Evolutionary conservation across 495 filamentous ascomycete genomes (phyloP).

Genomic region (Penicillium roqueforti): DNA sequence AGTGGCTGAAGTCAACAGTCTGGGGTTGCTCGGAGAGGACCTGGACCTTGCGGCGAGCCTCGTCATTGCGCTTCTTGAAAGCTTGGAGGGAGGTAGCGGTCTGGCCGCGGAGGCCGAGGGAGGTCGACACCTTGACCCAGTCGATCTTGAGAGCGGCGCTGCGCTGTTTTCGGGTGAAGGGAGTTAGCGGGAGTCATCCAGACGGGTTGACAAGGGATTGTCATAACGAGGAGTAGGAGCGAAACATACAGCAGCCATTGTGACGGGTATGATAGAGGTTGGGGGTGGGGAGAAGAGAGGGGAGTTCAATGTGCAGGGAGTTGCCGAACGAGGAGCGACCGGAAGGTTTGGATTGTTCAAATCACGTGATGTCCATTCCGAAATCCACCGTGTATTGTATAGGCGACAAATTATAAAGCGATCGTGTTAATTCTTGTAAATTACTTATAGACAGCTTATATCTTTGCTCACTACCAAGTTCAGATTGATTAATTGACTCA

Average conservation of each 20-base stretch:
- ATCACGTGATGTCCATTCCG: conserved; percentile 44
- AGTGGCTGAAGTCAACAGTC: conserved; percentile 85
- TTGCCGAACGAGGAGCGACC: conserved; percentile 39
- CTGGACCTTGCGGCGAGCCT: conserved; percentile 88
- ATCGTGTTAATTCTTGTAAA: neutral
- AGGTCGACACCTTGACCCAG: conserved; percentile 86
- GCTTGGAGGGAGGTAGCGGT: conserved; percentile 83
- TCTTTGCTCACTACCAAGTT: neutral
- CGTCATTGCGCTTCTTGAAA: conserved; percentile 99
- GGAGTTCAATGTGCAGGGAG: conserved; percentile 41
- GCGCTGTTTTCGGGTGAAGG: conserved; percentile 57
- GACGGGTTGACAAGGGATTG: conserved; percentile 10
- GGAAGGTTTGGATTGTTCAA: conserved; percentile 44
- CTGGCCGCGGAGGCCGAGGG: conserved; percentile 92
- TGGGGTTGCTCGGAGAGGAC: conserved; percentile 73
- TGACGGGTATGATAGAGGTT: conserved; percentile 45
- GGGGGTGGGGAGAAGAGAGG: conserved; percentile 36
- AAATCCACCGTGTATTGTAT: conserved; percentile 19
- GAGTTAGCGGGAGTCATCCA: conserved; percentile 27
- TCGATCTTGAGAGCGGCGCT: conserved; percentile 99
- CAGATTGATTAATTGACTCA: neutral
- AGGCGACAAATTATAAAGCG: neutral
- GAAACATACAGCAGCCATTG: conserved; percentile 86
- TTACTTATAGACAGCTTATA: neutral
- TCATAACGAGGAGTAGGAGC: conserved; percentile 9